These are phyloP conservation scores for Chloris gayana DNA, from an alignment of 176 grass and related monocot genomes.

Conservation along the genomic window DNA sequence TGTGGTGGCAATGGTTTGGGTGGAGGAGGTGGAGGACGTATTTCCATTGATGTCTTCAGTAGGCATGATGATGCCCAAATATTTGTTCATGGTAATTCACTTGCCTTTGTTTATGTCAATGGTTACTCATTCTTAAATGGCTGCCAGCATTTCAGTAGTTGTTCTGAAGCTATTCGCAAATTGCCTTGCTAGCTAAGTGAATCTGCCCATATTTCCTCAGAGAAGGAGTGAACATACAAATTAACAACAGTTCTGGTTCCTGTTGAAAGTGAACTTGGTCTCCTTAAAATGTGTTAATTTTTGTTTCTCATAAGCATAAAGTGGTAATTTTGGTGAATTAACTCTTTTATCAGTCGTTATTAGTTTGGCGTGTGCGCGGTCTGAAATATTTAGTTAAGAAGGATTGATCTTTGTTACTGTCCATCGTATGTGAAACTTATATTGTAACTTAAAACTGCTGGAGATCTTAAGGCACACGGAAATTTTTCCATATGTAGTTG, in stretches of 20 bases:
- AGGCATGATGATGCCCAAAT: conserved; percentile 80
- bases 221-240: not conserved
- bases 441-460: not conserved
- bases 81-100: conserved; percentile 81
- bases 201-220: not conserved
- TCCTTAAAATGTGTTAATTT: not conserved
- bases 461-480: not conserved
- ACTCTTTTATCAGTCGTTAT: conserved; percentile 1
- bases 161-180: not conserved
- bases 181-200: not conserved
- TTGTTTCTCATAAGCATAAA: conserved; percentile 2
- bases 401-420: not conserved
- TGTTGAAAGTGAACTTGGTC: not conserved
- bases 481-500: not conserved
- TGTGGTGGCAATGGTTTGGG: conserved; percentile 88
- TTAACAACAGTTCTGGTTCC: conserved; percentile 3
- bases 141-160: not conserved
- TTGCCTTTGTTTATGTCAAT: not conserved
- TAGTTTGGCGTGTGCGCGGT: not conserved
- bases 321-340: not conserved
- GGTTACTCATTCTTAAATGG: conserved; percentile 2
- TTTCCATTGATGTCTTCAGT: conserved; percentile 90
- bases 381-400: conserved; percentile 27
- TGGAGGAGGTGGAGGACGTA: conserved; percentile 92
- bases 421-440: not conserved